Percentiles rank a stretch among this genome's conserved stretches.
phyloP scores from a whole-genome alignment of 805 yeast species.

The Ogataea nakhonphanomensis region DNA sequence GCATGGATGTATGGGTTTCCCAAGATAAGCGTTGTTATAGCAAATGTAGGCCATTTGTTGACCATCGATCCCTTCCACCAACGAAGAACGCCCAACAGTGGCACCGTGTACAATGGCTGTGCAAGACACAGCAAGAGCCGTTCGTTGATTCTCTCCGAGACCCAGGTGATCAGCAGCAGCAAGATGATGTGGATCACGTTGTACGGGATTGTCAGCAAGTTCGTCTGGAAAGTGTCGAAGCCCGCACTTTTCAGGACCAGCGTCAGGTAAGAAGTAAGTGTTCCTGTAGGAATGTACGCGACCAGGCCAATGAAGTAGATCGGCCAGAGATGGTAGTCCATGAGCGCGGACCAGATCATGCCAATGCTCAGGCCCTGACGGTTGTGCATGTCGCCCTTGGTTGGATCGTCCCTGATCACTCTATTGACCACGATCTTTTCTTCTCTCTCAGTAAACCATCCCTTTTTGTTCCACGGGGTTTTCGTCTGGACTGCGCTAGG shows the following conservation, averaged over 20 bases:
- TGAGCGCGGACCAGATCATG: slow-evolving; percentile 38
- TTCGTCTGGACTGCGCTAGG: slow-evolving; percentile 35
- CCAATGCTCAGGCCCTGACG: slow-evolving; percentile 45
- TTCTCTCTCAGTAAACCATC: slow-evolving; percentile 50
- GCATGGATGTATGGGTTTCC: slow-evolving; percentile 53
- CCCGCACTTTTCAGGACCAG: slow-evolving; percentile 48
- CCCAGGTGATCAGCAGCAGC: slow-evolving; percentile 35
- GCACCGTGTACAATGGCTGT: slow-evolving; percentile 27
- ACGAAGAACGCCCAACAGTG: slow-evolving; percentile 25
- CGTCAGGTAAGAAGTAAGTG: slow-evolving; percentile 44
- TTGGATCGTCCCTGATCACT: slow-evolving; percentile 60
- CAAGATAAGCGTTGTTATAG: slow-evolving; percentile 27
- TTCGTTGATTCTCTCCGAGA: slow-evolving; percentile 35
- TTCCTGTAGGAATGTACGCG: slow-evolving; percentile 36
- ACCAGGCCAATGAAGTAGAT: slow-evolving; percentile 45
- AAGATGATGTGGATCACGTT: slow-evolving; percentile 37
- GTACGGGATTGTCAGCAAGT: slow-evolving; percentile 51
- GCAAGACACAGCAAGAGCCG: slow-evolving; percentile 21
- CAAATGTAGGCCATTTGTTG: slow-evolving; percentile 30
- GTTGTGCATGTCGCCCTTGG: slow-evolving; percentile 63
- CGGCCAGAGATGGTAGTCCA: slow-evolving; percentile 56
- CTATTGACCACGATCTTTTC: slow-evolving; percentile 56
- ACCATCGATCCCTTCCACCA: slow-evolving; percentile 29
- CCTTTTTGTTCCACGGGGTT: slow-evolving; percentile 26
- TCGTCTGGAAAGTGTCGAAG: slow-evolving; percentile 49